Percentiles rank a stretch among this genome's conserved stretches.
These are phyloP conservation scores for Pyronema domesticum DNA, from an alignment of 495 filamentous ascomycete species.

Conservation along the genomic window DNA sequence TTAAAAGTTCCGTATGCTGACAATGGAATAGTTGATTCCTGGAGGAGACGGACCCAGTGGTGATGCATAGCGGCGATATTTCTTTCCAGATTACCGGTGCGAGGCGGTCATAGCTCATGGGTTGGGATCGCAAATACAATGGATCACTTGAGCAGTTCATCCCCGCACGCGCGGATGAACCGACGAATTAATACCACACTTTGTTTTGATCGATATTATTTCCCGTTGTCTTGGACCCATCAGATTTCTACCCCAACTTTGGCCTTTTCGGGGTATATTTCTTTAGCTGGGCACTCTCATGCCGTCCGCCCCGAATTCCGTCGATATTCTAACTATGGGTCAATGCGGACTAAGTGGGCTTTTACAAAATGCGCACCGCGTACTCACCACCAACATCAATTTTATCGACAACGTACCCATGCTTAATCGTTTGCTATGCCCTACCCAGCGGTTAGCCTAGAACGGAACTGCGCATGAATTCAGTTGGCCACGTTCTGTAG, in stretches of 20 bases:
- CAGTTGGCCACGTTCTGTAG: no score
- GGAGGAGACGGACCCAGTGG: slow-evolving; percentile 59
- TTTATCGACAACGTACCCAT: no score
- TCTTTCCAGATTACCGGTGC: background rate
- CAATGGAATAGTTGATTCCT: slow-evolving; percentile 50
- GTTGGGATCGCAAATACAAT: background rate
- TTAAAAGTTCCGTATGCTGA: slow-evolving; percentile 7
- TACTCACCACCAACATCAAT: no score
- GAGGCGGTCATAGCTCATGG: background rate
- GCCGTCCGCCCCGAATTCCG: background rate
- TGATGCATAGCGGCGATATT: background rate
- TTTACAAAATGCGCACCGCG: no score
- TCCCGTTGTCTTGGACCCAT: background rate
- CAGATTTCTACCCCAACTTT: background rate
- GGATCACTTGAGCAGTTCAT: background rate
- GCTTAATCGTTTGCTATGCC: no score
- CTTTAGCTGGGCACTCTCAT: background rate
- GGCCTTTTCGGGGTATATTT: background rate
- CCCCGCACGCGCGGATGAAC: no score
- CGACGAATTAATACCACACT: no score
- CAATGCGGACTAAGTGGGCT: background rate
- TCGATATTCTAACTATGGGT: background rate
- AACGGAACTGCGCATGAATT: no score
- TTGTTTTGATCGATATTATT: background rate
- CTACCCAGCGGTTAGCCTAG: no score